Percentiles rank a stretch among this genome's conserved stretches.
phyloP scores from a whole-genome alignment of 2,329 filamentous ascomycete genomes.

The Apiospora saccharicola region DNA sequence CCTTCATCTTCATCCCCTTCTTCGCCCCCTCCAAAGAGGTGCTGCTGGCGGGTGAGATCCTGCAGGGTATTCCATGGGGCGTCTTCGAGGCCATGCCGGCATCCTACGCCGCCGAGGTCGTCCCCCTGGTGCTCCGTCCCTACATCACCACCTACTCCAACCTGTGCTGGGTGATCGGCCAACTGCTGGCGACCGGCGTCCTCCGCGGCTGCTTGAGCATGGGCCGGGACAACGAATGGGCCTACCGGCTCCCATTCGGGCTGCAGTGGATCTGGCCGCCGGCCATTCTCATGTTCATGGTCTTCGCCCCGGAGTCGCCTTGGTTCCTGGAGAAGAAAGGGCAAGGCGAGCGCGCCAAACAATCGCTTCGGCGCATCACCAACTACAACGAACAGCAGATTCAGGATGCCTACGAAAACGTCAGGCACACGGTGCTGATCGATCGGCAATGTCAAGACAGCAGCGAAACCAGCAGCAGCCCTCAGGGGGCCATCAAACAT shows the following conservation, averaged over 20 bases:
- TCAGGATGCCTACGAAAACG: constrained; percentile 40
- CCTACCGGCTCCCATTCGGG: constrained; percentile 48
- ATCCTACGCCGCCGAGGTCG: constrained; percentile 41
- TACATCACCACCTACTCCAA: constrained; percentile 41
- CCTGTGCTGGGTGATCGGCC: constrained; percentile 49
- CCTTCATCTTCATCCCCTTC: constrained; percentile 49
- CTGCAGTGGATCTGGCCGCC: constrained; percentile 50
- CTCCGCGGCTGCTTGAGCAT: constrained; percentile 40
- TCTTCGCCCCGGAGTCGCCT: constrained; percentile 49
- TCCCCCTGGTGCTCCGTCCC: constrained; percentile 37
- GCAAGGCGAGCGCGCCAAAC: constrained; percentile 39
- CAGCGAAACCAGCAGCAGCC: background rate
- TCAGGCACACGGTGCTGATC: constrained; percentile 46
- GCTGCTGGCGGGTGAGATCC: constrained; percentile 45
- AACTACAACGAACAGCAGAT: constrained; percentile 28
- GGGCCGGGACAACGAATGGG: constrained; percentile 41
- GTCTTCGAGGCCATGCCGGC: constrained; percentile 38
- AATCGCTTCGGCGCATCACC: constrained; percentile 40
- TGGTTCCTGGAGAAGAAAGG: constrained; percentile 48
- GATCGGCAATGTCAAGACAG: constrained; percentile 20
- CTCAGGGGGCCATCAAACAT: background rate
- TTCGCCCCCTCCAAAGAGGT: constrained; percentile 43
- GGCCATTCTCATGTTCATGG: constrained; percentile 41
- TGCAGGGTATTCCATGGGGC: constrained; percentile 45
- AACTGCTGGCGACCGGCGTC: constrained; percentile 46